Evolutionary conservation across 768 basidiomycete species (phyloP).

Genomic region (Coprinopsis cinerea): DNA sequence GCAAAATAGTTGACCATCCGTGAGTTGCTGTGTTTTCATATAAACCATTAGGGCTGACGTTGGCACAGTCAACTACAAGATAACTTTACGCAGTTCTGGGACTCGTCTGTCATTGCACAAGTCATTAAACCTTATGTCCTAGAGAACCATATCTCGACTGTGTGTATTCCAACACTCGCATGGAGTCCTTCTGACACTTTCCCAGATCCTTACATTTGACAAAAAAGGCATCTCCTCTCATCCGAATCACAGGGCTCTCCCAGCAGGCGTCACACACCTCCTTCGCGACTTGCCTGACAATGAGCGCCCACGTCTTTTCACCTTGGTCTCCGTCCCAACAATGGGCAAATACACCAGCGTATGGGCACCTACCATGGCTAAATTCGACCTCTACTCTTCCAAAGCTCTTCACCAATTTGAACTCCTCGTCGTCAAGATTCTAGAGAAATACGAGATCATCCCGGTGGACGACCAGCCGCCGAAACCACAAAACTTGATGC

Average conservation of each 20-base stretch:
- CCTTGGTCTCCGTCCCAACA: conserved; percentile 53
- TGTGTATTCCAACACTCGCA: conserved; percentile 25
- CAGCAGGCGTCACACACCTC: conserved; percentile 46
- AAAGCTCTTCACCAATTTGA: conserved; percentile 22
- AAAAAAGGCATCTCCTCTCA: conserved; percentile 70
- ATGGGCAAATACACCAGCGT: conserved; percentile 56
- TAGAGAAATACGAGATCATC: conserved; percentile 4
- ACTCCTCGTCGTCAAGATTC: conserved; percentile 12
- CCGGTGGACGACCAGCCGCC: conserved; percentile 11
- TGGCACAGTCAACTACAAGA: conserved; percentile 58
- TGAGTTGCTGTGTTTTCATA: conserved; percentile 28
- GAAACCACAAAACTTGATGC: conserved; percentile 16
- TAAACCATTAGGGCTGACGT: background rate
- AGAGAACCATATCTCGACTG: conserved; percentile 55
- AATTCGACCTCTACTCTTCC: conserved; percentile 34
- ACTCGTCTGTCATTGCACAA: conserved; percentile 48
- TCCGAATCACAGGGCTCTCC: conserved; percentile 79
- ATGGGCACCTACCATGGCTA: conserved; percentile 45
- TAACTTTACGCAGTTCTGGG: conserved; percentile 65
- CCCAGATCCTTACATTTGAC: conserved; percentile 85
- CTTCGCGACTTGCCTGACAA: conserved; percentile 21
- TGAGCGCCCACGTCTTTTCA: conserved; percentile 41
- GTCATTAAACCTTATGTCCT: conserved; percentile 55
- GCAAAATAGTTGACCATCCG: conserved; percentile 68
- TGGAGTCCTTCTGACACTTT: background rate